Base-by-base conservation (phyloP, 1,284 basidiomycete species). In the Ganoderma leucocontextum region DNA sequence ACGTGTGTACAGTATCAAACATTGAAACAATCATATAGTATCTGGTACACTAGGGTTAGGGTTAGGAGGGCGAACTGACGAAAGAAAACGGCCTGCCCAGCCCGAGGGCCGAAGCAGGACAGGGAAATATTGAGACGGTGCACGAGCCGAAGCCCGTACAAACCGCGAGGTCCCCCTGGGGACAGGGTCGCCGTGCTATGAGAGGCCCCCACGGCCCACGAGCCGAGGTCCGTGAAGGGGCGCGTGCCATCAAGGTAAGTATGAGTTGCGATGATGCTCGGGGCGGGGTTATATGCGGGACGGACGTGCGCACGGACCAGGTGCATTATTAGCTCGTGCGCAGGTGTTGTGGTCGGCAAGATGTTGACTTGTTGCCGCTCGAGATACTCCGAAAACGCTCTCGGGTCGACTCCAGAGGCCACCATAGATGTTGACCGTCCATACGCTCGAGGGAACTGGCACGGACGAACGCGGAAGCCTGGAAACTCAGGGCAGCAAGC, bases 171-270 rank as follows among this genome's bases (percentile, higher is more conserved):
- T 62, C 73, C 76, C 77, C 72, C 75, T 79, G 78, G 49, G 87
- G 86, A 88, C 86, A 88, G 76, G 86, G 87, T 89, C 87, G 87
- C 87, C 87, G 87, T 89, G 87, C 87, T 87, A 89, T 88, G 87
- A 82, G 82, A 83, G 79, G 73, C 73, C 80, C 82, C 80, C 64
- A 75, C 77, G 71, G 80, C 81, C 83, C 82, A 82, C 75, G 79
- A 74, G 66, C 82, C 82, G 80, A 63, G 44, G 77, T 75, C 80
- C 62, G 0, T 83, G 82, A 78, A 76, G 77, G 75, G 75, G 73
- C 71, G 61, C 73, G 72, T 78, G 77, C 78, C 77, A 78, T 79
- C 78, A 79, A 79, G 78, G 78, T 79, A 79, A 79, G 78, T 79
- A 79, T 79, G 78, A 79, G 70, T 60, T 73, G 65, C 62, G 57